Base-by-base conservation (phyloP, 805 yeast species). In the Clavispora carvajalis region DNA sequence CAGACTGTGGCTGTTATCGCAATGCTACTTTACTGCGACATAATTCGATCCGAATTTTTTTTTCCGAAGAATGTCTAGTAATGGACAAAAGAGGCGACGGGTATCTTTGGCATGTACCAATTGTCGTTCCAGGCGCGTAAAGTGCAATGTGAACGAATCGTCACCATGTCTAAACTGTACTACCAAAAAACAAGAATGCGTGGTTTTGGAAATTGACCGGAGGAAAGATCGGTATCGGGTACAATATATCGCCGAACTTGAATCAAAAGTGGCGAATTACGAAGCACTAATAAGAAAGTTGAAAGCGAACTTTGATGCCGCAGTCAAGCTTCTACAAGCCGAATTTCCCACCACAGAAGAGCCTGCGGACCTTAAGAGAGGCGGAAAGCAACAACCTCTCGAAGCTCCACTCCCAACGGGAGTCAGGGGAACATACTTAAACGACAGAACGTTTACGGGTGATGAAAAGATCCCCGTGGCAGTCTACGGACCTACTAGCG, bases 401-500 rank as follows among this genome's bases (percentile, higher is more conserved):
- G 31, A 15, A 15, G 11, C 10, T 8, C 19, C 19, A 6, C 31
- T 28, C 7, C 31, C 31, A 5, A 28, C 19, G 8, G 31, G 19
- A 4, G 31, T 28, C 9, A 2, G 31, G 10, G 31, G 31, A 7
- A 15, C 19, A 2, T 28, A 28, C 10, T 10, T 28, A 8, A 28
- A 28, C 19, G 31, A 28, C 10, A 15, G 19, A 10, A 28, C 31
- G 2, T 28, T 28, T 10, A 28, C 31, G 2, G 19, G 31, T n/a
- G 19, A 28, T 28, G 31, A 28, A 16, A 28, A 13, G 4, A 15
- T 28, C 7, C 31, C 45, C 13, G 41, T 36, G 3, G 37, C 50
- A 3, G 39, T 40, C 2, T 46, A 38, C 28, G 50, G 50, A 5
- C 48, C 50, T 6, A 46, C 50, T 16, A 46, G 50, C 26, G 41